Percentiles rank a stretch among this genome's conserved stretches.
These are phyloP conservation scores for Blakeslea trispora DNA, from an alignment of 371 early-diverging fungal species.

Conservation along the genomic window DNA sequence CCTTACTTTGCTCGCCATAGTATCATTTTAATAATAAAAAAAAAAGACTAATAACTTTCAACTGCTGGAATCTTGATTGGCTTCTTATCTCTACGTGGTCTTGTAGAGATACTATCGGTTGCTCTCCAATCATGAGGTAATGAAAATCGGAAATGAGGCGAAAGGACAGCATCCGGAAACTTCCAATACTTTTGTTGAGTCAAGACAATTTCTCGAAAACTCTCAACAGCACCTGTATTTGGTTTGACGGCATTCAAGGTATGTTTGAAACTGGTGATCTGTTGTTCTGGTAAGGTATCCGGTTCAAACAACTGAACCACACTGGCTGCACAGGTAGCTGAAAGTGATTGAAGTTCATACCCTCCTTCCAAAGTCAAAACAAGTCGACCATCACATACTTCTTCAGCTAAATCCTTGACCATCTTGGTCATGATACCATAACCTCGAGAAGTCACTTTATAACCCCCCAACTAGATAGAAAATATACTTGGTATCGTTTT, in stretches of 20 bases:
- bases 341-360: slow-evolving; percentile 52
- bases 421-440: slow-evolving; percentile 60
- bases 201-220: slow-evolving; percentile 40
- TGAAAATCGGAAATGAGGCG: slow-evolving; percentile 50
- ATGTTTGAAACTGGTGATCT: slow-evolving; percentile 36
- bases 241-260: slow-evolving; percentile 57
- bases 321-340: slow-evolving; percentile 47
- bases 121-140: slow-evolving; percentile 62
- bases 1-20: too few species aligned
- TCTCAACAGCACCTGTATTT: slow-evolving; percentile 54
- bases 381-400: slow-evolving; percentile 54
- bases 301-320: slow-evolving; percentile 48
- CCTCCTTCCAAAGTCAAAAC: slow-evolving; percentile 60
- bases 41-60: slow-evolving; percentile 31
- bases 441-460: slow-evolving; percentile 59
- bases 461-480: slow-evolving; percentile 54
- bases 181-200: slow-evolving; percentile 57
- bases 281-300: slow-evolving; percentile 39
- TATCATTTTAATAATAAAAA: too few species aligned
- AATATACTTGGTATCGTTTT: too few species aligned
- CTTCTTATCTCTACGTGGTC: slow-evolving; percentile 49
- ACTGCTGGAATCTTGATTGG: slow-evolving; percentile 31
- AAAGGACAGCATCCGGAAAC: slow-evolving; percentile 43
- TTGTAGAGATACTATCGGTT: slow-evolving; percentile 52
- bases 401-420: slow-evolving; percentile 55